phyloP scores from a whole-genome alignment of 176 grass and related monocot genomes.

The Oryza rufipogon region DNA sequence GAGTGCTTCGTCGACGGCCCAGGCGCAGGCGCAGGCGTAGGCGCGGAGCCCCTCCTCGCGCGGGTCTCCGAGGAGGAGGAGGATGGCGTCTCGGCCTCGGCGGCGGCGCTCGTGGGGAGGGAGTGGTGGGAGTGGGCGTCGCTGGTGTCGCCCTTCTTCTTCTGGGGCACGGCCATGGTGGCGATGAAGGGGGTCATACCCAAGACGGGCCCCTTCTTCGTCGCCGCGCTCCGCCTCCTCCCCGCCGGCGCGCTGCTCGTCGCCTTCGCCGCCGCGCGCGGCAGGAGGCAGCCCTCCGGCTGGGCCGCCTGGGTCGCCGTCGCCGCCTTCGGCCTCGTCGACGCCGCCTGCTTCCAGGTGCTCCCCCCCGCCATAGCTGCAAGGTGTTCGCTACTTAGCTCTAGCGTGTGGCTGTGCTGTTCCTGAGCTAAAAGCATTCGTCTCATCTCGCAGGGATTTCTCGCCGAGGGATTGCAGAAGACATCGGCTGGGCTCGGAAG shows the following conservation, averaged over 20 bases:
- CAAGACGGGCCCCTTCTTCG: constrained; percentile 88
- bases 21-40: not conserved
- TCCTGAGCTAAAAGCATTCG: constrained; percentile 15
- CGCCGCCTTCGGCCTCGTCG: constrained; percentile 63
- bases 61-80: not conserved
- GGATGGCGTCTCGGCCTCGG: constrained; percentile 26
- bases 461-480: constrained; percentile 90
- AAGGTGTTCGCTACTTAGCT: not conserved
- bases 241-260: constrained; percentile 74
- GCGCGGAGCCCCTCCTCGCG: not conserved
- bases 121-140: constrained; percentile 65
- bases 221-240: constrained; percentile 73
- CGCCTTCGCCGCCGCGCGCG: constrained; percentile 67
- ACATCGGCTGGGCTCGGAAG: constrained; percentile 89
- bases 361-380: not conserved
- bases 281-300: constrained; percentile 77
- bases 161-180: constrained; percentile 99
- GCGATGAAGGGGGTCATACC: constrained; percentile 99
- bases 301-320: constrained; percentile 72
- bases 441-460: constrained; percentile 72
- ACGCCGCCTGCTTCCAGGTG: constrained; percentile 95
- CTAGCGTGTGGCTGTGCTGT: constrained; percentile 13
- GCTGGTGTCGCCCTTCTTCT: constrained; percentile 96
- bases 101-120: not conserved
- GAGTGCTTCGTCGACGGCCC: constrained; percentile 53